A percentile compares a stretch with the other conserved stretches of the same genome.
Conservation (phyloP, 345 rosid species). For the Microthlaspi erraticum region DNA sequence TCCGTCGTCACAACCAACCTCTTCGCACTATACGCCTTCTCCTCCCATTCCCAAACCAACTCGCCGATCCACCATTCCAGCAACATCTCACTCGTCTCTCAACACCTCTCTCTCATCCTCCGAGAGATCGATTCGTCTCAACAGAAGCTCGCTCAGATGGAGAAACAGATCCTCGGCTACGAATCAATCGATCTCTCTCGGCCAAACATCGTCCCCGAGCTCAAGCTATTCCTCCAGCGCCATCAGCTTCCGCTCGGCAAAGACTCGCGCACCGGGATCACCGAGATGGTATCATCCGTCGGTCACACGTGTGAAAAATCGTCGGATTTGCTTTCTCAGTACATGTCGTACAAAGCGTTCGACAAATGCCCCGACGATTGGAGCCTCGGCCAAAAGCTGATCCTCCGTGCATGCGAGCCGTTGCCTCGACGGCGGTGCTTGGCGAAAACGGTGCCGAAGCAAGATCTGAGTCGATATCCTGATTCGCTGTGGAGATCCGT, state of each 20-base stretch:
- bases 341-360: conserved; percentile 72
- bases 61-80: conserved; percentile 40
- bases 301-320: conserved; percentile 91
- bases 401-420: conserved; percentile 86
- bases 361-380: conserved; percentile 83
- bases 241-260: conserved; percentile 84
- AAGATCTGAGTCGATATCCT: conserved; percentile 62
- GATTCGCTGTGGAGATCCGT: conserved; percentile 79
- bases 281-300: conserved; percentile 96
- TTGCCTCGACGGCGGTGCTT: conserved; percentile 87
- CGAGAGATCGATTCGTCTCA: conserved; percentile 87
- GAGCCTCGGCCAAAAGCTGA: conserved; percentile 77
- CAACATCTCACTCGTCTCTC: conserved; percentile 83
- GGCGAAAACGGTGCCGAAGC: conserved; percentile 67
- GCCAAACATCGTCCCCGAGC: conserved; percentile 84
- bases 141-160: conserved; percentile 83
- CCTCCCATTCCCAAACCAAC: conserved; percentile 50
- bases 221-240: conserved; percentile 73
- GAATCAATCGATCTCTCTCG: conserved; percentile 80
- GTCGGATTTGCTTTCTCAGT: conserved; percentile 79
- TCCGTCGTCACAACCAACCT: conserved; percentile 89
- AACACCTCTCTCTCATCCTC: conserved; percentile 81
- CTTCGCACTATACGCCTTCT: conserved; percentile 93
- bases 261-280: conserved; percentile 81
- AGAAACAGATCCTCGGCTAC: conserved; percentile 84